Base-by-base conservation (phyloP, 441 rosid species). In the Theobroma grandiflorum region DNA sequence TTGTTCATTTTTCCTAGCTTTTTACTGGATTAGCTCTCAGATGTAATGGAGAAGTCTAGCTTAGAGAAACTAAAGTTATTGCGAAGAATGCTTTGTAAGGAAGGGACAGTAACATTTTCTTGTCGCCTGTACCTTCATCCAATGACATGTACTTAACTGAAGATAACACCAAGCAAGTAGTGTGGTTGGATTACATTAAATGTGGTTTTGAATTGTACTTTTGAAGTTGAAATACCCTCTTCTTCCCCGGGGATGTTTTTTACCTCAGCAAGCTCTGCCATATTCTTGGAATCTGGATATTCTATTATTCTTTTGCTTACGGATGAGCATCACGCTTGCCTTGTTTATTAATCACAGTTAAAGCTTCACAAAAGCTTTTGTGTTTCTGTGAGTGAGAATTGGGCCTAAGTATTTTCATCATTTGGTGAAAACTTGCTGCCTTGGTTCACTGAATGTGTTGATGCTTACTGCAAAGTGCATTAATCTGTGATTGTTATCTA, bases 21-120 rank as follows among this genome's bases (percentile, higher is more conserved):
- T 58, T 82, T 69, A 73, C 79, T 77, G 49, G 72, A 78, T 76
- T 67, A 70, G 82, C 80, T 70, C 78, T 75, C 69, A 18, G 31
- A 38, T 66, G 81, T 45, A 62, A 16, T 71, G 45, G 76, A 78
- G 79, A 76, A 78, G 42, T 72, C 81, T 70, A 77, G 78, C 47
- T 63, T 67, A 73, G 79, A 58, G 57, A 18, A 80, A 63, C 64
- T 64, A 58, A 73, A 74, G 72, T 72, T 47, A 78, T 67, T 73
- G 63, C 55, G 26, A 64, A 59, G 64, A 61, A n/a, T 61, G 66
- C 65, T 40, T 65, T 64, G 80, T 77, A 73, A 64, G 20, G 77
- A 78, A 82, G 75, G 82, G 80, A 45, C 77, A 42, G 70, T 65
- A 45, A 8, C 78, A 80, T 73, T 78, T 26, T 82, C 18, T 59